These are phyloP conservation scores for Porphyridium purpureum DNA, from an alignment of 23 red algal genomes.

Conservation along the genomic window DNA sequence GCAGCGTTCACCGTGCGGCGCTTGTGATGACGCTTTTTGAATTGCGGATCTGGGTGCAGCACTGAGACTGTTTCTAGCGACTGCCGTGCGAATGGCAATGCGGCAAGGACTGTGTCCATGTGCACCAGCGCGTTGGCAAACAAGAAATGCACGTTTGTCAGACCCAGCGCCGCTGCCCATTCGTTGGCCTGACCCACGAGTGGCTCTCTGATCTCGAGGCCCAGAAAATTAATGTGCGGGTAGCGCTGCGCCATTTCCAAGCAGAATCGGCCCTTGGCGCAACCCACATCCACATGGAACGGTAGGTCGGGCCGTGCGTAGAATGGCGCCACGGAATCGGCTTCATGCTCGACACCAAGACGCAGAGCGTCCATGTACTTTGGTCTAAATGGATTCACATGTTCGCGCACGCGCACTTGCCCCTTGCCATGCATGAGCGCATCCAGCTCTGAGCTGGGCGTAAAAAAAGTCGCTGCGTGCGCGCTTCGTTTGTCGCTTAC, in stretches of 20 bases:
- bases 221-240: conserved; percentile 50
- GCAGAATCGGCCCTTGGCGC: conserved; percentile 68
- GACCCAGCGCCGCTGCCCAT: conserved; percentile 3
- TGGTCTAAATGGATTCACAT: conserved; percentile 79
- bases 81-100: not conserved
- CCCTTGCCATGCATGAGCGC: not conserved
- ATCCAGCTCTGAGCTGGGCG: not conserved
- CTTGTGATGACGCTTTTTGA: conserved; percentile 91
- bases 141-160: conserved; percentile 43
- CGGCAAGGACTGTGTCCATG: conserved; percentile 20
- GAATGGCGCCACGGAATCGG: not conserved
- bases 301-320: conserved; percentile 18
- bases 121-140: conserved; percentile 60
- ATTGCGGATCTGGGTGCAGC: conserved; percentile 91
- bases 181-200: conserved; percentile 65
- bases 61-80: conserved; percentile 23
- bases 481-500: too few relatives aligned
- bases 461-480: too few relatives aligned
- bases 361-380: conserved; percentile 20
- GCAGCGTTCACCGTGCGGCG: conserved; percentile 44
- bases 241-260: conserved; percentile 11
- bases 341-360: conserved; percentile 27
- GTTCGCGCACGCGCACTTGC: conserved; percentile 66
- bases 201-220: conserved; percentile 70
- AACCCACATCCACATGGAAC: conserved; percentile 65